Evolutionary conservation across 2,329 filamentous ascomycete genomes (phyloP).

Genomic region (Raffaelea albimanens): DNA sequence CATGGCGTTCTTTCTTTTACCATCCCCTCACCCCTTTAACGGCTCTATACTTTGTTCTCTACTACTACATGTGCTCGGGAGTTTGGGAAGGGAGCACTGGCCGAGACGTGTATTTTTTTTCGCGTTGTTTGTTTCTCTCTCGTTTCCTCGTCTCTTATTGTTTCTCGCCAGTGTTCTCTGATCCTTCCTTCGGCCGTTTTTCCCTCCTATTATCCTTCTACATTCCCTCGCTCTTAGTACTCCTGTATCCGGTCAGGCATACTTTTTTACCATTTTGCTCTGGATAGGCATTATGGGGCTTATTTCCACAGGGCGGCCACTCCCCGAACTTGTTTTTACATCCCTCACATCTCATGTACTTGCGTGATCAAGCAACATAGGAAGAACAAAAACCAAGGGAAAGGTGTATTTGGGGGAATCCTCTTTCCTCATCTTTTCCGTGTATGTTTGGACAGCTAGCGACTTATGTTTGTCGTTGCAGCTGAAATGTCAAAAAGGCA

Average conservation of each 20-base stretch:
- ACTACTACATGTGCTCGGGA: background rate
- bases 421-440: too few species aligned
- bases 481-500: too few species aligned
- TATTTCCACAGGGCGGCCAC: too few species aligned
- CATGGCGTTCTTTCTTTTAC: background rate
- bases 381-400: background rate
- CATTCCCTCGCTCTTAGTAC: background rate
- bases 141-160: background rate
- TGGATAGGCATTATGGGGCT: too few species aligned
- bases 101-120: background rate
- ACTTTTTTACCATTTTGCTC: too few species aligned
- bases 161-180: background rate
- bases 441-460: too few species aligned
- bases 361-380: background rate
- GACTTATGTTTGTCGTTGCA: too few species aligned
- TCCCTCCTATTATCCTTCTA: background rate
- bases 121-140: background rate
- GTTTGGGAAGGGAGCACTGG: background rate
- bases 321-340: too few species aligned
- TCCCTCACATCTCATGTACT: too few species aligned
- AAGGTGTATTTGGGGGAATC: constrained; percentile 9
- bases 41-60: background rate
- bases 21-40: background rate
- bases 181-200: background rate
- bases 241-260: too few species aligned